Conservation (phyloP, 2,329 filamentous ascomycete species). For the Acarospora socialis region DNA sequence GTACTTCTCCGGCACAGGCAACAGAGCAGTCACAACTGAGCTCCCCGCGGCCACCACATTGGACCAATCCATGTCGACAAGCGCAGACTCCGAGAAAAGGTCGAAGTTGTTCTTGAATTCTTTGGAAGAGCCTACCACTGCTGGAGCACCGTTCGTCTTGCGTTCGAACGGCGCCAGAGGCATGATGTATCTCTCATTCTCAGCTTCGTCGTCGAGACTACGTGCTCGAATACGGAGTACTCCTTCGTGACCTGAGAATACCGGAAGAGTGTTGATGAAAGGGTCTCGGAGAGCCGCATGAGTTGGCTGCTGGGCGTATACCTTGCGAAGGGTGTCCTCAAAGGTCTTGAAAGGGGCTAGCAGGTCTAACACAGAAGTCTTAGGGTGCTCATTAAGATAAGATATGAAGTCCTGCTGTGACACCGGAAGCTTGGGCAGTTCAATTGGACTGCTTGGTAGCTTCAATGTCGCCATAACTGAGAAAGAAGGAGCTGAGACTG, state of each 20-base stretch:
- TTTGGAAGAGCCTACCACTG: conserved; percentile 50
- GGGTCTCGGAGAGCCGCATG: conserved; percentile 19
- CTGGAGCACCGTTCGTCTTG: conserved; percentile 46
- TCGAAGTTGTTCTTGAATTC: conserved; percentile 70
- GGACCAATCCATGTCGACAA: conserved; percentile 64
- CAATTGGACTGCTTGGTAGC: too few species aligned
- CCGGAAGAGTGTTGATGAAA: conserved; percentile 22
- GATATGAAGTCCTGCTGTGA: conserved; percentile 19
- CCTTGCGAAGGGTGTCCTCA: conserved; percentile 23
- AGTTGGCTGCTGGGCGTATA: conserved; percentile 26
- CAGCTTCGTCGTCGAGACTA: conserved; percentile 19
- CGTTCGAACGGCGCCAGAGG: conserved; percentile 47
- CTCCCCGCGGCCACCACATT: conserved; percentile 74
- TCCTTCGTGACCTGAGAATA: conserved; percentile 20
- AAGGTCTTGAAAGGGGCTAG: conserved; percentile 23
- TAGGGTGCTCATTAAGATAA: conserved; percentile 13
- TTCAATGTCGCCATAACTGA: too few species aligned
- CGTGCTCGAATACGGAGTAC: conserved; percentile 21
- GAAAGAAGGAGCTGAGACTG: too few species aligned
- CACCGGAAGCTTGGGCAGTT: conserved; percentile 18
- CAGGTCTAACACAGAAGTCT: not conserved
- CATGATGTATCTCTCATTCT: conserved; percentile 47
- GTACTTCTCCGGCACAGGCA: conserved; percentile 53
- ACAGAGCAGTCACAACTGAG: conserved; percentile 62
- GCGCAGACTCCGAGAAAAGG: conserved; percentile 65